These are phyloP conservation scores for Aquilaria sinensis DNA, from an alignment of 345 rosid genomes.

Conservation along the genomic window DNA sequence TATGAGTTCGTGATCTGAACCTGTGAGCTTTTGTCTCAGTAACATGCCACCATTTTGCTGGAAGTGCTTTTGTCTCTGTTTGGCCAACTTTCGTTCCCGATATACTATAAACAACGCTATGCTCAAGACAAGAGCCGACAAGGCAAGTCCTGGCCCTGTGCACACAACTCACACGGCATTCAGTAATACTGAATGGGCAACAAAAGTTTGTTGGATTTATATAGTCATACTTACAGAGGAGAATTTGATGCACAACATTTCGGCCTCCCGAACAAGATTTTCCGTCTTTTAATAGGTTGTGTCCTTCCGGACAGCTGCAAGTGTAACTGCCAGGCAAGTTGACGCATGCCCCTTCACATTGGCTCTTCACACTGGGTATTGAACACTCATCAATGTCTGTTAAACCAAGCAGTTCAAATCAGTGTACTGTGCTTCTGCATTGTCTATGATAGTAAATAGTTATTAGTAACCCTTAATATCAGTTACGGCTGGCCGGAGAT, in stretches of 20 bases:
- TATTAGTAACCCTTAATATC: no score
- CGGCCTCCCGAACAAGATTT: neutral
- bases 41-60: constrained; percentile 3
- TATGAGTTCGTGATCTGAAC: neutral
- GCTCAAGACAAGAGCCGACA: no score
- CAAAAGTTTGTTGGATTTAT: neutral
- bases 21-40: constrained; percentile 7
- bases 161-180: neutral
- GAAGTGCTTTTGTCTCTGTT: constrained; percentile 16
- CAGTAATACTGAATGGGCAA: neutral
- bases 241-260: neutral
- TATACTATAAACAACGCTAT: no score
- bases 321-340: constrained; percentile 14
- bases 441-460: no score
- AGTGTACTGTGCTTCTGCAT: no score
- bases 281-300: constrained; percentile 16
- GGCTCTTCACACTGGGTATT: no score
- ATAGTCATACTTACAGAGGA: constrained; percentile 10
- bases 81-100: neutral
- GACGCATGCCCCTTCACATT: no score
- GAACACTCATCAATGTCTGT: no score
- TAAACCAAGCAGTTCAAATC: no score
- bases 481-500: no score
- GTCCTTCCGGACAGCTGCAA: constrained; percentile 27
- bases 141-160: no score